phyloP scores from a whole-genome alignment of 2,329 filamentous ascomycete species.

The Allantophomopsis cytisporea region DNA sequence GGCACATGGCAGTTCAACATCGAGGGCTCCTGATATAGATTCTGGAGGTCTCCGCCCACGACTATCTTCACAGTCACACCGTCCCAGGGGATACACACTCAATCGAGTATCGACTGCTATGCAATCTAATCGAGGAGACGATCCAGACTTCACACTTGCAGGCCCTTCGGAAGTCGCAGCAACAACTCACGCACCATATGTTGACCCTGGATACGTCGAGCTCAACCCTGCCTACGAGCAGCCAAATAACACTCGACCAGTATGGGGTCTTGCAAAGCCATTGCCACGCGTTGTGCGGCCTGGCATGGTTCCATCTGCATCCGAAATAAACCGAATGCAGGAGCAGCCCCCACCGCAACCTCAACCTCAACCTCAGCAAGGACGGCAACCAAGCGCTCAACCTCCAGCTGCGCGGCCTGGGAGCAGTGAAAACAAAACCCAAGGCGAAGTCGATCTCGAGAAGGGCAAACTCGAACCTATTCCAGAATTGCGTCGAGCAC shows the following conservation, averaged over 20 bases:
- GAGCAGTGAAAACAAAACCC: constrained; percentile 11
- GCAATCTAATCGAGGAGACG: too few relatives aligned
- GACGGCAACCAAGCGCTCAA: constrained; percentile 16
- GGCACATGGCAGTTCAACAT: too few relatives aligned
- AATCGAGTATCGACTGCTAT: too few relatives aligned
- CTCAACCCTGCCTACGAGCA: constrained; percentile 41
- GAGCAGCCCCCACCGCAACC: constrained; percentile 22
- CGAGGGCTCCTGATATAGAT: too few relatives aligned
- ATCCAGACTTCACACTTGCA: constrained; percentile 14
- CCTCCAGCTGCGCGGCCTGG: too few relatives aligned
- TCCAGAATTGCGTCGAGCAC: constrained; percentile 5
- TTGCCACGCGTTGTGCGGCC: constrained; percentile 36
- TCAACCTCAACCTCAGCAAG: constrained; percentile 26
- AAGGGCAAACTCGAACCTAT: constrained; percentile 9
- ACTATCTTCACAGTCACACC: too few relatives aligned
- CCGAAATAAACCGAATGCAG: constrained; percentile 20
- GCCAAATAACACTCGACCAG: constrained; percentile 29
- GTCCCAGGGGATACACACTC: too few relatives aligned
- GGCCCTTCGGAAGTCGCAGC: constrained; percentile 11
- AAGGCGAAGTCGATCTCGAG: constrained; percentile 12
- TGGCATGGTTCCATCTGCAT: constrained; percentile 33
- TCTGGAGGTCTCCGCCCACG: too few relatives aligned
- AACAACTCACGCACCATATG: constrained; percentile 25
- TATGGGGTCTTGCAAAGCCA: constrained; percentile 39
- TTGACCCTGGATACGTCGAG: constrained; percentile 37